Percentiles rank a stretch among this genome's conserved stretches.
These are phyloP conservation scores for Prunus mume DNA, from an alignment of 306 rosid species.

Conservation along the genomic window DNA sequence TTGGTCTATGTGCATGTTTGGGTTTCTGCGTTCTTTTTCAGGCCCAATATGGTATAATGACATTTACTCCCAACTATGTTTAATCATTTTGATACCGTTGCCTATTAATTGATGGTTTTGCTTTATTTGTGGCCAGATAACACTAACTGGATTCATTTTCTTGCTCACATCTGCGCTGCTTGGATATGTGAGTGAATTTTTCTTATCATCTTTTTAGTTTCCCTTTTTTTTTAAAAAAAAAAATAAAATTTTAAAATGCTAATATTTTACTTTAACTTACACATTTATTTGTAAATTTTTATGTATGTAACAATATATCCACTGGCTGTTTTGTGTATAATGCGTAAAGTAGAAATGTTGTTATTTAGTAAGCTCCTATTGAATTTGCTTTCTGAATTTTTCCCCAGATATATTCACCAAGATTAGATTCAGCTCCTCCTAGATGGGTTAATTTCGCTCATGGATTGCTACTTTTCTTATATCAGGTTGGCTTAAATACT, in stretches of 20 bases:
- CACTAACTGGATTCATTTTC: slow-evolving; percentile 83
- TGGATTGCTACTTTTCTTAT: slow-evolving; percentile 86
- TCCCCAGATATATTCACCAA: slow-evolving; percentile 78
- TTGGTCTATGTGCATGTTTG: slow-evolving; percentile 20
- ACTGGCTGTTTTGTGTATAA: background rate
- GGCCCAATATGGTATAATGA: slow-evolving; percentile 81
- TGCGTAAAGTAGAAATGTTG: background rate
- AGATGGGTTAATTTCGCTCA: slow-evolving; percentile 95
- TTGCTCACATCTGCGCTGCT: slow-evolving; percentile 74
- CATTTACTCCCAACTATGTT: slow-evolving; percentile 26
- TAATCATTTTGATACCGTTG: slow-evolving; percentile 14
- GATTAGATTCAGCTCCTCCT: slow-evolving; percentile 84
- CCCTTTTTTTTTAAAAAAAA: slow-evolving; percentile 2
- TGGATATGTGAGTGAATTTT: slow-evolving; percentile 72
- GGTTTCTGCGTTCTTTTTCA: slow-evolving; percentile 37
- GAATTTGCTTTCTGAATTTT: slow-evolving; percentile 11
- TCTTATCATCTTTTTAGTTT: background rate
- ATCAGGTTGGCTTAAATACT: slow-evolving; percentile 61
- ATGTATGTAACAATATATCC: background rate
- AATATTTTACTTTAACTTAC: background rate
- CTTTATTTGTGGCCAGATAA: slow-evolving; percentile 61
- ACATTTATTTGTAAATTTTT: background rate
- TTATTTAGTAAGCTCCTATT: background rate
- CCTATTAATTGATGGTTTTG: slow-evolving; percentile 19
- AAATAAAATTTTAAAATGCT: too few species aligned